Evolutionary conservation across 1,284 basidiomycete genomes (phyloP), one percentile per base, ranked within the genome.

Genomic region (Microbotryum lychnidis-dioicae): DNA sequence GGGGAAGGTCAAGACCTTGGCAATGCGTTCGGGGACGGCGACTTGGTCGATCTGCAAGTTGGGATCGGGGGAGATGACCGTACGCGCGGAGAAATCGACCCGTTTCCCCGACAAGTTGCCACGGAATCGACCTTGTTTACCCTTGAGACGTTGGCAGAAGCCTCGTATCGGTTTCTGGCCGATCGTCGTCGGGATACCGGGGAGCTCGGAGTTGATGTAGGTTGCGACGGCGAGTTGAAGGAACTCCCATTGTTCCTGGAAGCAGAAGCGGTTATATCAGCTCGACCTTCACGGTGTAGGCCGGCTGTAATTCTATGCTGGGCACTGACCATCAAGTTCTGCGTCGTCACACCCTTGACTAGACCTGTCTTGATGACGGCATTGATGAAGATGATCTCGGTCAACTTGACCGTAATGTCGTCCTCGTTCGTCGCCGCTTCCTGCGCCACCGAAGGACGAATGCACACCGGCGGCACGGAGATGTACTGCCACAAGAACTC

Each of bases 401-500:
- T 90, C 18, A 99, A 83, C 74, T 98, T 98, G 69, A 96, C 91
- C 0, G 96, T 98, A 45, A 99, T 80, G 75, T 99, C 96, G 71
- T 99, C 96, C 78, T 99, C 96, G 73, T 97, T 99, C 33, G 79
- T 81, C 45, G 92, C 92, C 16, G 88, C 91, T 71, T 99, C 96
- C 75, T 98, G 96, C 0, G 89, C 87, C 1, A 99, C 96, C 6
- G 92, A 97, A 0, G 96, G 96, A 50, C 96, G 85, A 62, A 98
- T 98, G 74, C 91, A 96, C 47, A 97, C 92, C 0, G 96, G 96
- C 21, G 96, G 96, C 18, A 98, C 96, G 42, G 93, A 96, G 20
- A 99, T 86, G 76, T 98, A 98, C 76, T 97, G 94, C 96, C 96
- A 99, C 61, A 99, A 85, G 74, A 94, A 97, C 74, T 97, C 89